These are phyloP conservation scores for Anisodus acutangulus DNA, from an alignment of 257 asterid species.

Conservation along the genomic window DNA sequence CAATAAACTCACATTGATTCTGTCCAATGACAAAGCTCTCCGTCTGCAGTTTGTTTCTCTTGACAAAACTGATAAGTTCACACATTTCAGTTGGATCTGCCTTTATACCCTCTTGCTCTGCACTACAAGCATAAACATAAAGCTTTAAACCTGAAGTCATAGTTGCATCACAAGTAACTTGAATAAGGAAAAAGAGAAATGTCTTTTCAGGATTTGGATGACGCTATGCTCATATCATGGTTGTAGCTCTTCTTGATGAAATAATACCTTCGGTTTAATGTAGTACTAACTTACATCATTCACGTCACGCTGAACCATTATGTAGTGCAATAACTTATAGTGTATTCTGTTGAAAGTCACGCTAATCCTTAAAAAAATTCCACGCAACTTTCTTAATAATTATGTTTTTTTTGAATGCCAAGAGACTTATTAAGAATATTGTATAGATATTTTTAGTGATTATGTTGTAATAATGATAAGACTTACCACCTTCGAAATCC, in stretches of 20 bases:
- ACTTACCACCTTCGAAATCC: neutral
- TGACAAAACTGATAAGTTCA: constrained; percentile 66
- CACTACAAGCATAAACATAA: constrained; percentile 56
- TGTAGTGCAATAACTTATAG: neutral
- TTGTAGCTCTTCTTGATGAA: neutral
- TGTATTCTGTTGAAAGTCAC: neutral
- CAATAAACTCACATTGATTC: constrained; percentile 72
- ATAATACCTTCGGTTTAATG: no score
- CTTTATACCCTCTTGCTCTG: constrained; percentile 78
- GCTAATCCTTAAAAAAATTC: neutral
- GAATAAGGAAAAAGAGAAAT: neutral
- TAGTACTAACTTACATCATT: neutral
- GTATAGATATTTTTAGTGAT: neutral
- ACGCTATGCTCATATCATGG: neutral
- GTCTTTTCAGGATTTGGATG: neutral
- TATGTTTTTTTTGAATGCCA: neutral
- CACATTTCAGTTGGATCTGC: constrained; percentile 75
- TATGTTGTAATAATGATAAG: neutral
- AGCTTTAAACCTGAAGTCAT: constrained; percentile 31
- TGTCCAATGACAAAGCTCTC: constrained; percentile 77
- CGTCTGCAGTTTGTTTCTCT: constrained; percentile 72
- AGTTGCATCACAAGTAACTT: neutral
- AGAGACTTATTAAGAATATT: neutral
- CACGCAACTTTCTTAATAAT: neutral
- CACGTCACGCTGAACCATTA: no score